Evolutionary conservation across 2,329 filamentous ascomycete genomes (phyloP).

Genomic region (Tolypocladium tundrense): DNA sequence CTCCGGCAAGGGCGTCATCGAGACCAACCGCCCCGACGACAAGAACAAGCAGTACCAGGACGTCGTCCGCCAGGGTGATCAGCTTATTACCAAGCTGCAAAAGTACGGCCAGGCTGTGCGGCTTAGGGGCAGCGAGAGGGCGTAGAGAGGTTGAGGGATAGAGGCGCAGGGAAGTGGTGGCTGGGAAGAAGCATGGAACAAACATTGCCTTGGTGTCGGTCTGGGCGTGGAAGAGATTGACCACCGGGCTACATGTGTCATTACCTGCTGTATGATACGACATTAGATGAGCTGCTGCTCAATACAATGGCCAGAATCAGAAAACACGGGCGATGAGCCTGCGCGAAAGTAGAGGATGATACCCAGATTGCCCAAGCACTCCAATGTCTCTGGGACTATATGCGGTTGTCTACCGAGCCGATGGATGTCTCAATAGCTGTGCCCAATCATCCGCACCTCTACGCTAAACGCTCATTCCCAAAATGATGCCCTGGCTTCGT

Average conservation of each 20-base stretch:
- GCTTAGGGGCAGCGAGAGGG: conserved; percentile 86
- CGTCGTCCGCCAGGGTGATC: conserved; percentile 93
- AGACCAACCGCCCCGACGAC: conserved; percentile 94
- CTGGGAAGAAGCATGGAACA: background rate
- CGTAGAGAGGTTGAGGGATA: conserved; percentile 33
- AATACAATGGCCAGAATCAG: background rate
- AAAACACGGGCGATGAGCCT: background rate
- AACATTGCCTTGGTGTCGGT: background rate
- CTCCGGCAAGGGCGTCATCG: conserved; percentile 90
- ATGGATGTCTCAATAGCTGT: background rate
- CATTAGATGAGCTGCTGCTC: background rate
- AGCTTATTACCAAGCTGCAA: conserved; percentile 96
- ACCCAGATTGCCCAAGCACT: background rate
- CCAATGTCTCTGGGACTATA: background rate
- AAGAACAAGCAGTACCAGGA: conserved; percentile 99
- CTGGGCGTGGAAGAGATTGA: background rate
- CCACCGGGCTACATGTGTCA: background rate
- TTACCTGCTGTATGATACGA: conserved; percentile 5
- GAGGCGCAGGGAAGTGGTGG: background rate
- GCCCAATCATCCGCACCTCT: background rate
- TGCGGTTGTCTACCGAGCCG: background rate
- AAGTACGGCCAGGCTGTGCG: conserved; percentile 97
- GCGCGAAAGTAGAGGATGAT: background rate
- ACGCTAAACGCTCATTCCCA: background rate
- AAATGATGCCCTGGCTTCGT: fast-evolving